phyloP scores from a whole-genome alignment of 2,329 filamentous ascomycete species.

The Colletotrichum coccodes region DNA sequence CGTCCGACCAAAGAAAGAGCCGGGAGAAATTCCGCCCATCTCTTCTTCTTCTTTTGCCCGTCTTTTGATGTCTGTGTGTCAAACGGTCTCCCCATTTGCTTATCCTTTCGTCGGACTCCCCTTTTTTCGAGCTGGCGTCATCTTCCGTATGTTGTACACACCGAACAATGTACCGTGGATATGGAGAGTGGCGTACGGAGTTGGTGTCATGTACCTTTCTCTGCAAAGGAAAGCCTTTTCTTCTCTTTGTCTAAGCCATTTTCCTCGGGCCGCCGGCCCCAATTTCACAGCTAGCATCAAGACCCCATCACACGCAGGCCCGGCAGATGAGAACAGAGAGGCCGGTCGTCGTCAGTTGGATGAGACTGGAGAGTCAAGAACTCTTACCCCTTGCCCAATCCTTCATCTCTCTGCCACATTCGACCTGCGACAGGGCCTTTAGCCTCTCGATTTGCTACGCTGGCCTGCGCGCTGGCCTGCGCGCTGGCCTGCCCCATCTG shows the following conservation, averaged over 20 bases:
- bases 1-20: conserved; percentile 20
- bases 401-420: conserved; percentile 29
- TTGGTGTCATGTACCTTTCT: background rate
- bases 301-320: conserved; percentile 14
- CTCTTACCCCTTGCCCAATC: conserved; percentile 5
- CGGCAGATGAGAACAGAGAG: conserved; percentile 14
- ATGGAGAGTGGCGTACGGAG: background rate
- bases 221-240: background rate
- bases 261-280: conserved; percentile 7
- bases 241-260: conserved; percentile 10
- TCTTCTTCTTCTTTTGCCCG: conserved; percentile 5
- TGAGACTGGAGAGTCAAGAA: background rate
- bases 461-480: conserved; percentile 2
- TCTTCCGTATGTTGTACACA: background rate
- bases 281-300: conserved; percentile 13
- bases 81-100: background rate
- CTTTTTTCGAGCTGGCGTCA: no score
- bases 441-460: background rate
- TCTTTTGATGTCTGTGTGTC: conserved; percentile 21
- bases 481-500: background rate
- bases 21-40: conserved; percentile 14
- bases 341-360: background rate
- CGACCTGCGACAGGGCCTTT: conserved; percentile 18
- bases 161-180: background rate
- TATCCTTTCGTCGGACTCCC: background rate